These are phyloP conservation scores for Botrytis cinerea DNA, from an alignment of 2,329 filamentous ascomycete species.

Conservation along the genomic window DNA sequence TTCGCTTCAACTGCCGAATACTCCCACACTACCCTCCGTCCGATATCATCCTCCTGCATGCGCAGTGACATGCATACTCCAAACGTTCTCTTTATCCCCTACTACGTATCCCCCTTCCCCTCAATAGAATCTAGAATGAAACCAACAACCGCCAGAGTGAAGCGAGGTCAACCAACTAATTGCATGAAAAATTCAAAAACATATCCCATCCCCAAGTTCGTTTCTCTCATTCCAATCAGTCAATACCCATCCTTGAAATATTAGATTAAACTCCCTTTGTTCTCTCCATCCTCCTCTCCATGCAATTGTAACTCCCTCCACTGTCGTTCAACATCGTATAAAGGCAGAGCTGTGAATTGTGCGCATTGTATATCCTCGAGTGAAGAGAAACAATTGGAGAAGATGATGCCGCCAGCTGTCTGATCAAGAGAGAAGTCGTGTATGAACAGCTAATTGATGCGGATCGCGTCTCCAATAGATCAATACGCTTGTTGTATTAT, in stretches of 20 bases:
- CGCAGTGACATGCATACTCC: background rate
- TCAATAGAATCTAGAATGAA: background rate
- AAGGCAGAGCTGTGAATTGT: background rate
- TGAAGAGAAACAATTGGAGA: background rate
- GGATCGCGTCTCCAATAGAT: background rate
- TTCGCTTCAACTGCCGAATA: background rate
- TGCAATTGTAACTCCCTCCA: constrained; percentile 8
- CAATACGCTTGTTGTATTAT: constrained; percentile 17
- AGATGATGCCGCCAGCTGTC: background rate
- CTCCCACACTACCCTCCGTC: too few relatives aligned
- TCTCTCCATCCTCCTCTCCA: background rate
- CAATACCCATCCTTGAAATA: constrained; percentile 13
- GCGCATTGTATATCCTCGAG: background rate
- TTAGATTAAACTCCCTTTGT: background rate
- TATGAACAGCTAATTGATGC: constrained; percentile 7
- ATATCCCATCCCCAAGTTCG: background rate
- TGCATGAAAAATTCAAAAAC: background rate
- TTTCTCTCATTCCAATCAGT: constrained; percentile 9
- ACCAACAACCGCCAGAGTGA: background rate
- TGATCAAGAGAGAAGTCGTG: constrained; percentile 3
- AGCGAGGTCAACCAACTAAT: background rate
- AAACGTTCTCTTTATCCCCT: background rate
- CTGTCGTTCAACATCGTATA: background rate
- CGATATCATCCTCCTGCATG: background rate
- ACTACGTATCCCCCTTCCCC: too few relatives aligned